Percentiles rank a stretch among this genome's conserved stretches.
Conservation (phyloP, 2,329 filamentous ascomycete genomes). For the Chaetomium olivaceum region DNA sequence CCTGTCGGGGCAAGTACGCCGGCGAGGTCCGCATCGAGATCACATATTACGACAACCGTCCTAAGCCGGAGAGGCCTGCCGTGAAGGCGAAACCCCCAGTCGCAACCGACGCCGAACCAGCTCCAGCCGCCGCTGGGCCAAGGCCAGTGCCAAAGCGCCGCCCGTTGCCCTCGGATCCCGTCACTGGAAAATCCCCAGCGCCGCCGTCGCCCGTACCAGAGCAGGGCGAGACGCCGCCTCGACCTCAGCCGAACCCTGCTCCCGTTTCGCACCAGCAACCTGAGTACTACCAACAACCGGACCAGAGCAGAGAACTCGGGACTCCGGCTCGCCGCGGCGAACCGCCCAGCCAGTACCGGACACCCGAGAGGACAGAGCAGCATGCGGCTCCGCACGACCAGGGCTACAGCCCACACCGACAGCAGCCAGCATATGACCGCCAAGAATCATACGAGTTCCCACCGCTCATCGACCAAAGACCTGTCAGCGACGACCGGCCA, state of each 20-base stretch:
- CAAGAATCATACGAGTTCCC: constrained; percentile 41
- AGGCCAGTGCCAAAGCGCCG: constrained; percentile 73
- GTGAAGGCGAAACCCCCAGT: constrained; percentile 52
- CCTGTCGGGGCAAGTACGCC: constrained; percentile 90
- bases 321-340: constrained; percentile 24
- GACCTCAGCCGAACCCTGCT: constrained; percentile 45
- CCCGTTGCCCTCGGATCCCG: constrained; percentile 78
- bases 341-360: constrained; percentile 35
- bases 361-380: constrained; percentile 42
- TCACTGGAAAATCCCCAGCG: constrained; percentile 54
- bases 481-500: constrained; percentile 48
- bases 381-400: constrained; percentile 40
- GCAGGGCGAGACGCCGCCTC: constrained; percentile 49
- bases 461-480: constrained; percentile 35
- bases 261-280: constrained; percentile 44
- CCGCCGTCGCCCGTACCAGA: constrained; percentile 45
- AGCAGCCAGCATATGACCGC: constrained; percentile 43
- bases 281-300: constrained; percentile 29
- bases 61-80: constrained; percentile 71
- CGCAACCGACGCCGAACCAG: constrained; percentile 38
- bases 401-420: constrained; percentile 41
- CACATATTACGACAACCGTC: constrained; percentile 90
- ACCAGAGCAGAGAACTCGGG: constrained; percentile 27
- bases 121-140: constrained; percentile 41
- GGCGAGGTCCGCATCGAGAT: constrained; percentile 93